Base-by-base conservation (phyloP, 2,329 filamentous ascomycete species). In the Chrysoporthe puriensis region DNA sequence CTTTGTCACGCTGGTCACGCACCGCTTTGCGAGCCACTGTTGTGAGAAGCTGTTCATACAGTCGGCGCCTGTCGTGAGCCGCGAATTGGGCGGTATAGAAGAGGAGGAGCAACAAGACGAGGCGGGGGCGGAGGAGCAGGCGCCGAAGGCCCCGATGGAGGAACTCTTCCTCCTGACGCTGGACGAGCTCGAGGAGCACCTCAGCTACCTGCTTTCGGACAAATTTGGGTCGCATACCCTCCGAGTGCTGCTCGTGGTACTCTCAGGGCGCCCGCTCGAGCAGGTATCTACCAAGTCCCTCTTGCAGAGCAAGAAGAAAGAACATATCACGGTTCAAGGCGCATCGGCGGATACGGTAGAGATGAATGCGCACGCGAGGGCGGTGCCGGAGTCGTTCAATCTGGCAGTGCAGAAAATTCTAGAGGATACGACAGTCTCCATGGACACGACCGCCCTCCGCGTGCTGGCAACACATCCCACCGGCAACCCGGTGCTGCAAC, bases 11-110 rank as follows among this genome's bases (percentile, higher is more conserved):
- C 86, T 99, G 40, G 90, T 97, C 63, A 94, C 96, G 77, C 96
- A 99, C 80, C 91, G 96, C 21, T 99, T 99, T 75, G 96, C 96
- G 5, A 97, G 94, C 69, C 96, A 99, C 82, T 98, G 95, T 80
- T 97, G 94, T 77, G 96, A 99, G 81, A 93, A 93, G 36, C 85
- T 99, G 43, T 98, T 99, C 78, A 83, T 94, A 61, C 88, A 92
- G 71, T 91, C 92, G 1, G 94, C 94, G 0, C 90, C 92, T 0
- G 81, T 91, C 13, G 91, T 97, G 48, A 91, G 91, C 16, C 83
- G 90, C 70, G 94, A 97, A 78, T 79, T 92, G 77, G 84, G 76
- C 71, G 86, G 76, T 57, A 74, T 73, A 59, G 73, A 74, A 4
- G 79, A 79, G 3, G 76, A 83, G 75, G 79, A 81, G 6, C 79